phyloP scores from a whole-genome alignment of 331 rosid species.

The Quercus phellos region DNA sequence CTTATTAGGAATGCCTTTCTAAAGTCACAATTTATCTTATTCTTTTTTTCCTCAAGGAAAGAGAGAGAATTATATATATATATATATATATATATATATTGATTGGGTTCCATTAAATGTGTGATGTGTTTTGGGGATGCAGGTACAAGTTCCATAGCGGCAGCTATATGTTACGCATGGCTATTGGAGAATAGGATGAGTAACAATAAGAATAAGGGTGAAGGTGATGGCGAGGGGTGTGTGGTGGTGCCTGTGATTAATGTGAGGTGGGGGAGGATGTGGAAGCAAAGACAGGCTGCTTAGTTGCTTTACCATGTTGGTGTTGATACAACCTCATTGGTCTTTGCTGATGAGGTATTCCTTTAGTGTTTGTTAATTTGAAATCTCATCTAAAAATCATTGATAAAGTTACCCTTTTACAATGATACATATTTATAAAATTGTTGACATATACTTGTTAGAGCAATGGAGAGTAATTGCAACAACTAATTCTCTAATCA shows the following conservation, averaged over 20 bases:
- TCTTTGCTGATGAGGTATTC: slow-evolving; percentile 69
- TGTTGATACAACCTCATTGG: slow-evolving; percentile 62
- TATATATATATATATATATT: neutral
- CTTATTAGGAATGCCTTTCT: no score
- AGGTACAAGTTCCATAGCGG: slow-evolving; percentile 85
- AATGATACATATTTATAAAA: neutral
- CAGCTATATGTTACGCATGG: slow-evolving; percentile 80
- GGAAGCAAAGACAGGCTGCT: slow-evolving; percentile 70
- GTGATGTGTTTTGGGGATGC: slow-evolving; percentile 3
- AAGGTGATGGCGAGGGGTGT: slow-evolving; percentile 18
- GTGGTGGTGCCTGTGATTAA: slow-evolving; percentile 72
- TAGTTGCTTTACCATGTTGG: slow-evolving; percentile 78
- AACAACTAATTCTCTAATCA: neutral
- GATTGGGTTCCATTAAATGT: neutral
- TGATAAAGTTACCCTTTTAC: neutral
- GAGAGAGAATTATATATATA: no score
- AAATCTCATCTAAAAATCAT: neutral
- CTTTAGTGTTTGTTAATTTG: neutral
- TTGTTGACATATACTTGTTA: neutral
- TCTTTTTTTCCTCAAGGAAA: neutral
- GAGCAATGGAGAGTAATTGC: neutral
- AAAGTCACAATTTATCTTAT: no score
- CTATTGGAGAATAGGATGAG: slow-evolving; percentile 45
- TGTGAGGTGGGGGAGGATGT: slow-evolving; percentile 57
- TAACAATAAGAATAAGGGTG: slow-evolving; percentile 23